phyloP scores from a whole-genome alignment of 2,329 filamentous ascomycete species.

The Microdochium trichocladiopsis region DNA sequence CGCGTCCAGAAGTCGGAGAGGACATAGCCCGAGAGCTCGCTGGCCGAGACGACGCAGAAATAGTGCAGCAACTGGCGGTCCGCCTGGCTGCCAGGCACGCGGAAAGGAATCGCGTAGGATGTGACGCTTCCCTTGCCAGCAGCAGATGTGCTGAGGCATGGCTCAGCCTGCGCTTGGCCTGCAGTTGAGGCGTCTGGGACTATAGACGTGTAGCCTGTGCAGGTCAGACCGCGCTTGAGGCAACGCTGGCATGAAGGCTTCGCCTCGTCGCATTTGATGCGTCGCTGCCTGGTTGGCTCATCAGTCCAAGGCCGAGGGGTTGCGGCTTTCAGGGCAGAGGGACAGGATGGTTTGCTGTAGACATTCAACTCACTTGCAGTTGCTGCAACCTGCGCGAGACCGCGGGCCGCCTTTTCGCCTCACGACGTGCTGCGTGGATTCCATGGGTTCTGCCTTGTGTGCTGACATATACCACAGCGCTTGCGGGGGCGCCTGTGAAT shows the following conservation, averaged over 20 bases:
- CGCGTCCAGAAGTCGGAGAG: conserved; percentile 6
- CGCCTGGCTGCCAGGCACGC: conserved; percentile 7
- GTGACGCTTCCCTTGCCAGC: neutral
- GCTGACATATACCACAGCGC: no score
- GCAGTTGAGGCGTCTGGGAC: neutral
- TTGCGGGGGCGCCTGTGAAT: no score
- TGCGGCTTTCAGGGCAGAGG: no score
- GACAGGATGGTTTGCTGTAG: neutral
- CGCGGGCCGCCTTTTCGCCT: neutral
- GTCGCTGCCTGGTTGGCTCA: neutral
- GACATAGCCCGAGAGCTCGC: conserved; percentile 6
- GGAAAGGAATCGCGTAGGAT: conserved; percentile 8
- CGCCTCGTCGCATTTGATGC: neutral
- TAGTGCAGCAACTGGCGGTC: conserved; percentile 9
- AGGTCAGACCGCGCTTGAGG: neutral
- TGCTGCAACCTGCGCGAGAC: neutral
- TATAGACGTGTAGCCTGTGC: neutral
- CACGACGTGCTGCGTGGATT: neutral
- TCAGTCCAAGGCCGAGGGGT: no score
- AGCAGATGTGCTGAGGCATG: neutral
- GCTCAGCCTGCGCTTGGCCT: neutral
- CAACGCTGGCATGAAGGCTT: neutral
- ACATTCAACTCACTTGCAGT: neutral
- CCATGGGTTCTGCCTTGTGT: no score
- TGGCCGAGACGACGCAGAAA: conserved; percentile 6